Evolutionary conservation across 23 red algal genomes (phyloP), one percentile per base, ranked within the genome.

Genomic region (Gracilaria caudata): DNA sequence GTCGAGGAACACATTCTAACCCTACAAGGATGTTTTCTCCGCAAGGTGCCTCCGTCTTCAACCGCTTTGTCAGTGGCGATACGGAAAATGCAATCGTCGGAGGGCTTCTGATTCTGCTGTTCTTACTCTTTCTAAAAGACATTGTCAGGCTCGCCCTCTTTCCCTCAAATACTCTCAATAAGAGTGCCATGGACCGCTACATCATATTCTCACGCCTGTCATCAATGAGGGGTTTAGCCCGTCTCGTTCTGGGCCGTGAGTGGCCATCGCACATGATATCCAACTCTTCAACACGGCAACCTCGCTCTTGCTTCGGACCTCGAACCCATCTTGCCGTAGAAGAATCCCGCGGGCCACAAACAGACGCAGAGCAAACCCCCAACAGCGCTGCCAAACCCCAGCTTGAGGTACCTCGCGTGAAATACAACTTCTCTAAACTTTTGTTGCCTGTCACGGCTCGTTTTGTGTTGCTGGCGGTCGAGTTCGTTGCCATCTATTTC

Each of bases 181-280:
- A 75, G 25, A 7, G 70, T 32, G 37, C 29, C 17, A 75, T 75
- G 0, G 70, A 75, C 25, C 39, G 70, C 9, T 75, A 75, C 70
- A 47, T 47, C 20, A 75, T 75, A 25, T 75, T 75, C 19, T 75
- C 70, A 17, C 37, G 70, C 4, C 12, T 75, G 39, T 75, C 70
- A 28, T 46, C 39, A 0, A 75, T 75, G 70, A 25, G 70, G 11
- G 70, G 70, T 75, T 13, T 75, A 8, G 12, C 12, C 40, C 43
- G 43, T 75, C 70, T 75, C 4, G 13, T 47, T 29, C 1, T 5
- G 13, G 70, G 70, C 4, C 37, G 21, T 9, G 70, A 75, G 70
- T 75, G 70, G 70, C 70, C 70, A 6, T 19, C 39, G 7, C 19
- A 47, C 25, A 0, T 75, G 2, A 45, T 75, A 19, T 35, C 14